Evolutionary conservation across 164 flowering plant genomes (phyloP).

Genomic region (Houttuynia cordata): DNA sequence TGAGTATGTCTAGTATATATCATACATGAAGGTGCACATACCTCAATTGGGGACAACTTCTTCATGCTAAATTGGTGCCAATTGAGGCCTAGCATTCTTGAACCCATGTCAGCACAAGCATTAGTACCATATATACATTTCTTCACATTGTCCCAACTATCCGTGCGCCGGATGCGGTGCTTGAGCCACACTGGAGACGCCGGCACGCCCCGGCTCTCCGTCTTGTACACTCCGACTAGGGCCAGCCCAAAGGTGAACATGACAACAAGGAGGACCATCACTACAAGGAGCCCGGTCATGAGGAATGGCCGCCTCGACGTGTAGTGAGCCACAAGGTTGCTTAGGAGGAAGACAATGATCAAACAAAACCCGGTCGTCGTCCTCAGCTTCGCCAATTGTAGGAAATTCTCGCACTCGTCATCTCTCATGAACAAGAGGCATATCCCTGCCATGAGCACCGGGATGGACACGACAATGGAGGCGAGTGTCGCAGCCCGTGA

Average conservation of each 20-base stretch:
- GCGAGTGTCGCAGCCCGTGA: not conserved
- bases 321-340: conserved; percentile 19
- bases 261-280: conserved; percentile 18
- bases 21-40: conserved; percentile 6
- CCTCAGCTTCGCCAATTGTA: conserved; percentile 16
- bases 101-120: conserved; percentile 17
- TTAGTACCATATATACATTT: conserved; percentile 17
- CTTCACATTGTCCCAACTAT: conserved; percentile 25
- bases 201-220: conserved; percentile 15
- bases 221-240: conserved; percentile 17
- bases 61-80: conserved; percentile 13
- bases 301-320: conserved; percentile 5
- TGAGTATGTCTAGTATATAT: too few relatives aligned
- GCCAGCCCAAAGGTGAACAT: conserved; percentile 27
- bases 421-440: conserved; percentile 29
- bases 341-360: conserved; percentile 17
- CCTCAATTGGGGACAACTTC: conserved; percentile 23
- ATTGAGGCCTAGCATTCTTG: conserved; percentile 5
- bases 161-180: conserved; percentile 4
- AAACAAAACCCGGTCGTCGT: conserved; percentile 14
- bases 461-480: conserved; percentile 20
- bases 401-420: conserved; percentile 27
- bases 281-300: conserved; percentile 13
- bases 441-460: conserved; percentile 17
- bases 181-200: conserved; percentile 31